These are phyloP conservation scores for Dothideomycetes sp. DNA, from an alignment of 2,329 filamentous ascomycete species.

Conservation along the genomic window DNA sequence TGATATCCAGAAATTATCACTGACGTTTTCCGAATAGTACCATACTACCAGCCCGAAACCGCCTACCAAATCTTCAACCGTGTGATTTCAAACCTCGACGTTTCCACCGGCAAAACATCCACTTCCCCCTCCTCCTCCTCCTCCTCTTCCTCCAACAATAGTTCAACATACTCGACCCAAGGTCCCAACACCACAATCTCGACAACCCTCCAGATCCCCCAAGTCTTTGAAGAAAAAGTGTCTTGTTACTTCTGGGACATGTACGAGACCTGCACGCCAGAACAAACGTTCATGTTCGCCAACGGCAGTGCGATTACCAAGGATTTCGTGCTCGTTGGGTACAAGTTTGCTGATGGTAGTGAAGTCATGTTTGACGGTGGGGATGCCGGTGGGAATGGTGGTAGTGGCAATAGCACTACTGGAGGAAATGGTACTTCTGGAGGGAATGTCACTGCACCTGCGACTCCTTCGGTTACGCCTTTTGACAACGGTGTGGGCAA, in stretches of 20 bases:
- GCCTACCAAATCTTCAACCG: slow-evolving; percentile 47
- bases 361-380: neutral
- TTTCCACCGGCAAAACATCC: slow-evolving; percentile 44
- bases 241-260: slow-evolving; percentile 37
- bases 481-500: too few species aligned
- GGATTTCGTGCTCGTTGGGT: slow-evolving; percentile 31
- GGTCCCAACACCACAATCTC: neutral
- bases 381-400: too few species aligned
- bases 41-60: slow-evolving; percentile 47
- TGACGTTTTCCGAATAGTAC: slow-evolving; percentile 24
- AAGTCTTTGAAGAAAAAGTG: neutral
- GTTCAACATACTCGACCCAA: neutral
- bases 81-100: slow-evolving; percentile 41
- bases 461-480: too few species aligned
- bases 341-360: neutral
- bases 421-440: too few species aligned
- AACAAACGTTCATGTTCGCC: slow-evolving; percentile 34
- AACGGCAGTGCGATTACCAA: slow-evolving; percentile 39
- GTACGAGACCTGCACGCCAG: slow-evolving; percentile 33
- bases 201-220: neutral
- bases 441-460: too few species aligned
- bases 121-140: slow-evolving; percentile 29
- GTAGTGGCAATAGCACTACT: too few species aligned
- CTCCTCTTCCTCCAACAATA: slow-evolving; percentile 18
- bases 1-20: too few species aligned